These are phyloP conservation scores for Rhizoctonia solani DNA, from an alignment of 1,284 basidiomycete species.

Conservation along the genomic window DNA sequence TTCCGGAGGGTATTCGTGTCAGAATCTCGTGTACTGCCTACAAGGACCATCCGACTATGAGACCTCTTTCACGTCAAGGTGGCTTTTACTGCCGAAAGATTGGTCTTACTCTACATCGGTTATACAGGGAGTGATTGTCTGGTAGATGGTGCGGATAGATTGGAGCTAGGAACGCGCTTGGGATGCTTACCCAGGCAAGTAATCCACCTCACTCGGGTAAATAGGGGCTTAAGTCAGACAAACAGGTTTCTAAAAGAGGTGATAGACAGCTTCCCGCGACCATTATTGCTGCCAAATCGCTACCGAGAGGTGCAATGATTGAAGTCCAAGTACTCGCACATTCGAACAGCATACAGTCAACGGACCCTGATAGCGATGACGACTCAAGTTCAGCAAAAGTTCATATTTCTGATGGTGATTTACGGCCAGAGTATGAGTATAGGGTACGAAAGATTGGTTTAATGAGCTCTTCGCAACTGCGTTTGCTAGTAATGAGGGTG, in stretches of 20 bases:
- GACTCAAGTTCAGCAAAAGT: background rate
- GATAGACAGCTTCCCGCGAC: slow-evolving; percentile 54
- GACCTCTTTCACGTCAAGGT: slow-evolving; percentile 66
- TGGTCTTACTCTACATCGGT: slow-evolving; percentile 60
- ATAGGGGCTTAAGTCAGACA: slow-evolving; percentile 26
- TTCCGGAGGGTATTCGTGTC: slow-evolving; percentile 62
- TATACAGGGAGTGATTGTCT: slow-evolving; percentile 73
- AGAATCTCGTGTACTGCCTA: slow-evolving; percentile 78
- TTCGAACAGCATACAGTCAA: slow-evolving; percentile 43
- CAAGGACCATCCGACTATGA: slow-evolving; percentile 51
- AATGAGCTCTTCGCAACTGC: background rate
- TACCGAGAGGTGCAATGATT: slow-evolving; percentile 73
- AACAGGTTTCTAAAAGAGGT: slow-evolving; percentile 37
- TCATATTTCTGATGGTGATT: background rate
- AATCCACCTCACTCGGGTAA: slow-evolving; percentile 3
- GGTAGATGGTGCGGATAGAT: slow-evolving; percentile 55
- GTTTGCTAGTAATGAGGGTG: background rate
- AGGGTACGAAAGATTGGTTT: background rate
- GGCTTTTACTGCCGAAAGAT: slow-evolving; percentile 55
- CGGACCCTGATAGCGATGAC: slow-evolving; percentile 35
- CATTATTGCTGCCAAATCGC: slow-evolving; percentile 66
- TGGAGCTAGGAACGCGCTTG: slow-evolving; percentile 53
- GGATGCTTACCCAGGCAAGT: slow-evolving; percentile 44
- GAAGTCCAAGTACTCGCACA: slow-evolving; percentile 53
- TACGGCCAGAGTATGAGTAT: background rate